Percentiles rank a stretch among this genome's conserved stretches.
Evolutionary conservation across 2,329 filamentous ascomycete genomes (phyloP).

Genomic region (Cladosporium sp.): DNA sequence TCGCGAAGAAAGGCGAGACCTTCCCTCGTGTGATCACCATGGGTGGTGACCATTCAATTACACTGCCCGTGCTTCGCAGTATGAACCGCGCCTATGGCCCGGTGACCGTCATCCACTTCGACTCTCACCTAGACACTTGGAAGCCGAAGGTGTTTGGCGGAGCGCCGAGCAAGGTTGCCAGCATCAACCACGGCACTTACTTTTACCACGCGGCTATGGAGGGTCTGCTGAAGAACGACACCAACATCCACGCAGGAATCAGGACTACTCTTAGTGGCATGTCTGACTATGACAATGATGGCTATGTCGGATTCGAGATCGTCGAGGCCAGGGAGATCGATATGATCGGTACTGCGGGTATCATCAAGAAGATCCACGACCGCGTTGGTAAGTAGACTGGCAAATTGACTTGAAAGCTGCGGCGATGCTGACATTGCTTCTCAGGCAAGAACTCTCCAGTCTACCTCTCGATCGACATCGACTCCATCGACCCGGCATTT

Average conservation of each 20-base stretch:
- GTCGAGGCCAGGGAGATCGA: conserved; percentile 71
- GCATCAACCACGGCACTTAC: conserved; percentile 84
- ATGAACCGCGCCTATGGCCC: conserved; percentile 64
- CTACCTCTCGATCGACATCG: conserved; percentile 81
- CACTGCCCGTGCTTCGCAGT: conserved; percentile 51
- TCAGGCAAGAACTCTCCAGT: conserved; percentile 59
- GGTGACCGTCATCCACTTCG: conserved; percentile 61
- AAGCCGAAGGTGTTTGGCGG: conserved; percentile 83
- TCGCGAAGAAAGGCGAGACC: conserved; percentile 68
- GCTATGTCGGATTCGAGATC: conserved; percentile 79
- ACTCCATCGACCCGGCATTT: conserved; percentile 80
- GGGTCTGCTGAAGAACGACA: conserved; percentile 74
- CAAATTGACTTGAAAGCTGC: not conserved
- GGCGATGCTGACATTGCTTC: not conserved
- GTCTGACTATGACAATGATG: conserved; percentile 79
- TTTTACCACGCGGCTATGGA: conserved; percentile 80
- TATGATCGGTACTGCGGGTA: conserved; percentile 63
- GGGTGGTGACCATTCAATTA: conserved; percentile 60
- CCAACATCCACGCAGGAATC: conserved; percentile 83
- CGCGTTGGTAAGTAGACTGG: conserved; percentile 56
- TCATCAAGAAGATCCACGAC: conserved; percentile 72
- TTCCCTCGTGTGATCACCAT: conserved; percentile 78
- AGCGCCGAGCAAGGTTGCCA: conserved; percentile 68
- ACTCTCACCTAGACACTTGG: conserved; percentile 63
- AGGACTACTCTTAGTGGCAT: conserved; percentile 75